Base-by-base conservation (phyloP, 768 basidiomycete genomes). In the Gautieria morchelliformis region DNA sequence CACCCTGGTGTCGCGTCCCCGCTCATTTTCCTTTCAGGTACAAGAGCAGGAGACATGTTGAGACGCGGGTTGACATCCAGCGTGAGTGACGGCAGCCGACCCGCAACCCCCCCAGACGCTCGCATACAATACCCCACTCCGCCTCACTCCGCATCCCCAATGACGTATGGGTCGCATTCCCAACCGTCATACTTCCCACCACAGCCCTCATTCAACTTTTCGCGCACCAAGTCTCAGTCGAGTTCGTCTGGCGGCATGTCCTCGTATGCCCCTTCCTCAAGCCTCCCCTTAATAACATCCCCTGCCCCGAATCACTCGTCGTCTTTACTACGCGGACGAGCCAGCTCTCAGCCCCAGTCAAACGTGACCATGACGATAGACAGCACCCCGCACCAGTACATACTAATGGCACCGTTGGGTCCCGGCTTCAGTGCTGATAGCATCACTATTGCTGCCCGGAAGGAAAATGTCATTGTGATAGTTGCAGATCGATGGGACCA, bases 401-500 rank as follows among this genome's bases (percentile, higher is more conserved):
- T 62, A 30, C 60, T 65, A 37, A 55, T 50, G 45, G 64, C 64
- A 22, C 62, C 64, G 9, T 54, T 65, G 14, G 64, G 64, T 15
- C 52, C 52, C 45, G 64, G 62, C 33, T 66, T 66, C 53, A 62
- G 58, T 37, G 59, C 64, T 19, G 64, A 66, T 37, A 60, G 58
- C 52, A 66, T 66, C 58, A 66, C 65, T 33, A 65, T 66, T 42
- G 62, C 65, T 35, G 60, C 62, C 9, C 63, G 61, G 49, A 61
- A 60, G 52, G 65, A 60, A 22, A 65, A 63, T 44, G 53, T 60
- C 44, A 50, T 66, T 15, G 58, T 59, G n/a, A 65, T 66, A 24
- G 59, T 66, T 27, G 65, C 64, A 9, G 65, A 66, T 51, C 53
- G 64, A 35, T 66, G 63, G 64, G 64, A 66, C 53, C 55, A 59